Evolutionary conservation across 2,329 filamentous ascomycete species (phyloP), one percentile per base, ranked within the genome.

Genomic region (Cladosporium sp.): DNA sequence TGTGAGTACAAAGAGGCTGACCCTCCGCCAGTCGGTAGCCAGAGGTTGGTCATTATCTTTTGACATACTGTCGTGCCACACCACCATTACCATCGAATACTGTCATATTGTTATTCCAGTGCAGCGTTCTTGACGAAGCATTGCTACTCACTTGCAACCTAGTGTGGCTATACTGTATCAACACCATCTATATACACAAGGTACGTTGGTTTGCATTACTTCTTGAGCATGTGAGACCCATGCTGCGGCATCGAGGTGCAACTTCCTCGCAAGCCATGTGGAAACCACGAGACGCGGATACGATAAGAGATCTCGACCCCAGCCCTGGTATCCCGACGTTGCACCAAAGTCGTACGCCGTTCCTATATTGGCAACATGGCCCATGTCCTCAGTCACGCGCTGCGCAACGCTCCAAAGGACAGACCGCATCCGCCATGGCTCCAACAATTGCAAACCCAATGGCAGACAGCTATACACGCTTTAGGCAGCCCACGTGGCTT

Each of bases 331-430:
- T 17, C 5, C 9, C 47, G 3, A 36, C 35, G 13, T 37, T 35
- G n/a, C 34, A 37, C 8, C 28, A 32, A 24, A 15, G 34, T 15
- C 20, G 15, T 22, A 50, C 34, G 4, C 28, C 15, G 9, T 13
- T 48, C 10, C 44, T 22, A 19, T 35, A 20, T 12, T 20, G 8
- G 22, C 7, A 50, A 20, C 24, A 50, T 49, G 44, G 17, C 17
- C 36, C 54, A 57, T 44, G 36, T 19, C 15, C 13, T 42, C 7
- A 22, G 42, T 24, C 34, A 35, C 37, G 45, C 54, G 13, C 34
- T 57, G 54, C 36, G 45, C 25, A 57, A 57, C 32, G 54, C 53
- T 34, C 53, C 53, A 10, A 20, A 10, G 32, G 44, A 56, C 19
- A 56, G 39, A 42, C 53, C 53, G 20, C 34, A 37, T 28, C 36